Evolutionary conservation across 2,329 filamentous ascomycete species (phyloP).

Genomic region (Coniochaeta hoffmannii): DNA sequence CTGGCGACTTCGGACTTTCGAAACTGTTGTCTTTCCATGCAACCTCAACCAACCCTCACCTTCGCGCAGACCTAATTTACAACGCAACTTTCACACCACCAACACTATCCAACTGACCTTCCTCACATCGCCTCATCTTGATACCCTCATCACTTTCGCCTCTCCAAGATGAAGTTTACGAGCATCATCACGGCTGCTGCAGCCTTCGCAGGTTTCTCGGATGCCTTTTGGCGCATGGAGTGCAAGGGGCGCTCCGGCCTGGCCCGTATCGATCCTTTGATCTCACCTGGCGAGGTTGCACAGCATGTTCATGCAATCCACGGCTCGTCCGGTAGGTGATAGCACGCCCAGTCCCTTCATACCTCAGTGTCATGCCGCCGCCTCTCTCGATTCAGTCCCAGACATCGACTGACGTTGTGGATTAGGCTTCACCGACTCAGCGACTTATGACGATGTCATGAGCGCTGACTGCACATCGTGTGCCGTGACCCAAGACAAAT

Average conservation of each 20-base stretch:
- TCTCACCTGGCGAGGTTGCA: conserved; percentile 51
- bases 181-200: conserved; percentile 1
- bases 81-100: background rate
- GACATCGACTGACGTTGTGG: background rate
- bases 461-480: conserved; percentile 71
- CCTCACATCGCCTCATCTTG: background rate
- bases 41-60: background rate
- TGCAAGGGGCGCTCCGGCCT: conserved; percentile 65
- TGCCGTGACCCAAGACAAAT: conserved; percentile 71
- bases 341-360: background rate
- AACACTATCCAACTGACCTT: too few relatives aligned
- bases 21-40: background rate
- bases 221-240: conserved; percentile 84
- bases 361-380: background rate
- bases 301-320: conserved; percentile 68
- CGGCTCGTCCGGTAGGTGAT: conserved; percentile 64
- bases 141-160: background rate
- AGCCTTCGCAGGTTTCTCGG: conserved; percentile 11
- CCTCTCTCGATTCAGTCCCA: too few relatives aligned
- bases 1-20: background rate
- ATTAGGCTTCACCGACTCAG: conserved; percentile 56
- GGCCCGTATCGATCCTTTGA: conserved; percentile 70
- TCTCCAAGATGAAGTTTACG: background rate
- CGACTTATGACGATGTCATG: conserved; percentile 50
- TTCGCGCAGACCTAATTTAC: background rate